Evolutionary conservation across 2,329 filamentous ascomycete species (phyloP).

Genomic region (Cadophora sp.): DNA sequence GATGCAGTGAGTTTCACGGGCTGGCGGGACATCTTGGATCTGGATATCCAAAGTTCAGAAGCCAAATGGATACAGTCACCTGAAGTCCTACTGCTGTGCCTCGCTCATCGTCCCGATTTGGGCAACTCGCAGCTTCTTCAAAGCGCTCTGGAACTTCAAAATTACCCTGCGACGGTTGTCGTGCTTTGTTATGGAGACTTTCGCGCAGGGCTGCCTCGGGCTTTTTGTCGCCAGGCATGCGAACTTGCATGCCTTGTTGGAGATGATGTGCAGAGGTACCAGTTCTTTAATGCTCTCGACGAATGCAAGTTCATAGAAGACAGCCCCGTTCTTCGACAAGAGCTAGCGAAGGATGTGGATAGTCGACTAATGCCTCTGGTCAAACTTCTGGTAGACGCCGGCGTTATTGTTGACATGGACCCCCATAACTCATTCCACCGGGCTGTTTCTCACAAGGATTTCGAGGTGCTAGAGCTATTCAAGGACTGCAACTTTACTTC

Average conservation of each 20-base stretch:
- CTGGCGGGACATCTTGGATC: constrained; percentile 20
- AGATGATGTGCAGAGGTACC: constrained; percentile 7
- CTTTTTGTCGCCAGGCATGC: constrained; percentile 15
- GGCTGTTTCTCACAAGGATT: constrained; percentile 22
- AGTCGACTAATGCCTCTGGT: constrained; percentile 17
- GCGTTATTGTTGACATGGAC: constrained; percentile 18
- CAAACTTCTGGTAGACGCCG: constrained; percentile 20
- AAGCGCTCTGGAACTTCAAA: constrained; percentile 15
- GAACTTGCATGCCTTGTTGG: constrained; percentile 12
- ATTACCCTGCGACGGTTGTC: constrained; percentile 18
- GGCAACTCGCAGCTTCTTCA: constrained; percentile 11
- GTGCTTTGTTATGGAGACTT: constrained; percentile 18
- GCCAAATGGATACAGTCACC: constrained; percentile 6
- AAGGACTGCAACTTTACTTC: constrained; percentile 16
- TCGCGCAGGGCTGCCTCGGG: not conserved
- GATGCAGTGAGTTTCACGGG: constrained; percentile 9
- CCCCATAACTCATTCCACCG: constrained; percentile 18
- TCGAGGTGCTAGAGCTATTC: constrained; percentile 21
- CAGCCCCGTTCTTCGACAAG: constrained; percentile 16
- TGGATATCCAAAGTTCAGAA: constrained; percentile 11
- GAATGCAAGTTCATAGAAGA: constrained; percentile 15
- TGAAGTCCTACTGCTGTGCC: constrained; percentile 11
- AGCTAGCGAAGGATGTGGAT: constrained; percentile 17
- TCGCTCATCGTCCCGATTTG: constrained; percentile 17
- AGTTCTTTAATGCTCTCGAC: constrained; percentile 17